phyloP scores from a whole-genome alignment of 179 eudicot genomes.

The Vitellaria paradoxa region DNA sequence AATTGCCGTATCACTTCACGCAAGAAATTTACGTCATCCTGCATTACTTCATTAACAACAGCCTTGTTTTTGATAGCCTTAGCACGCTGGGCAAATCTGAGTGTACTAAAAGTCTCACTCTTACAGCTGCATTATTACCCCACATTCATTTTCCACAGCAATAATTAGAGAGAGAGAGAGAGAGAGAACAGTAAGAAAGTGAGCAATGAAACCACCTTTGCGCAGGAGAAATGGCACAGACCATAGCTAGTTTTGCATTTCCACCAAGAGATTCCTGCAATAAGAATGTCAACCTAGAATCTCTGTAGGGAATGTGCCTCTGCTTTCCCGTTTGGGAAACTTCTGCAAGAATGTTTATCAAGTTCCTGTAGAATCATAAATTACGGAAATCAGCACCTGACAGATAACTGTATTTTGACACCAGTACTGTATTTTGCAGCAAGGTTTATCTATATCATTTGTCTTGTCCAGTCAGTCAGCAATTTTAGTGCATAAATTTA shows the following conservation, averaged over 20 bases:
- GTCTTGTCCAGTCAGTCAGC: neutral
- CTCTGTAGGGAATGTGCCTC: conserved; percentile 93
- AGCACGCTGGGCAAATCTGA: conserved; percentile 97
- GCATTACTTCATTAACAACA: conserved; percentile 86
- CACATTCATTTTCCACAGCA: neutral
- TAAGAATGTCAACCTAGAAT: conserved; percentile 91
- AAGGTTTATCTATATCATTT: neutral
- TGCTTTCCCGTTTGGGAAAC: conserved; percentile 71
- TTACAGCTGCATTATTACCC: conserved; percentile 61
- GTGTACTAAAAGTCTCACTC: conserved; percentile 91
- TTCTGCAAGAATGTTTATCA: conserved; percentile 94
- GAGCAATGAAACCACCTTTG: conserved; percentile 48
- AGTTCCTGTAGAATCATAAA: conserved; percentile 59
- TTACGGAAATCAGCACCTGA: conserved; percentile 14
- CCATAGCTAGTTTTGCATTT: conserved; percentile 97
- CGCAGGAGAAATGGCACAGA: conserved; percentile 93
- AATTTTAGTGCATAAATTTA: neutral
- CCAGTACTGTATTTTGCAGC: neutral
- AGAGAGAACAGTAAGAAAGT: neutral
- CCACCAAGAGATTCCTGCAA: conserved; percentile 99
- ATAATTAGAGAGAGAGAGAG: neutral
- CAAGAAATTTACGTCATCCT: conserved; percentile 83
- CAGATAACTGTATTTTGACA: neutral
- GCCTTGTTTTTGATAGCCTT: conserved; percentile 98
- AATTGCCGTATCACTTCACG: conserved; percentile 83